Conservation (phyloP, 192 early-diverging fungal species). For the Coemansia sp. region DNA sequence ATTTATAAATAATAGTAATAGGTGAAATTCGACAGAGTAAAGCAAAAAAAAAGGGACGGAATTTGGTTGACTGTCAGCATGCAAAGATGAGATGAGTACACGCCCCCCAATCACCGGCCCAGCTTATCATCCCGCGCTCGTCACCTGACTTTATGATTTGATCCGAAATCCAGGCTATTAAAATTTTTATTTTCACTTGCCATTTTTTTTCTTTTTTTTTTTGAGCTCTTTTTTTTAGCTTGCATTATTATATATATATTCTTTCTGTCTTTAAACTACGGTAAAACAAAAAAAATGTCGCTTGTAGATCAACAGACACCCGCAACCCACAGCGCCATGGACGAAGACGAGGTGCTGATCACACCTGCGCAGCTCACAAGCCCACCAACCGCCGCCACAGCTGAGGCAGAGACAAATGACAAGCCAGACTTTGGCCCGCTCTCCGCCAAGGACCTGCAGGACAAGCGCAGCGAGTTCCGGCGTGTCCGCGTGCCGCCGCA, state of each 20-base stretch:
- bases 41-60: background rate
- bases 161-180: background rate
- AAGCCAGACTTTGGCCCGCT: slow-evolving; percentile 66
- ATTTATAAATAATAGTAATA: background rate
- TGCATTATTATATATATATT: slow-evolving; percentile 3
- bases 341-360: slow-evolving; percentile 62
- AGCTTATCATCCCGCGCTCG: background rate
- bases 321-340: slow-evolving; percentile 13
- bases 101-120: background rate
- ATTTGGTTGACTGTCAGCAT: background rate
- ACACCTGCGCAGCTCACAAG: slow-evolving; percentile 54
- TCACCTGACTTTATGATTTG: slow-evolving; percentile 6
- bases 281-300: slow-evolving; percentile 21
- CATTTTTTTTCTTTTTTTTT: background rate
- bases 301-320: slow-evolving; percentile 7
- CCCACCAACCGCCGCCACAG: slow-evolving; percentile 29
- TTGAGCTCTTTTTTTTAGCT: background rate
- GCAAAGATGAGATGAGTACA: slow-evolving; percentile 3
- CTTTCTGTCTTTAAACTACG: background rate
- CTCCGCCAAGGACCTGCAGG: slow-evolving; percentile 54
- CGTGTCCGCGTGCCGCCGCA: slow-evolving; percentile 94
- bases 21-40: background rate
- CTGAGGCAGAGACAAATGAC: slow-evolving; percentile 19
- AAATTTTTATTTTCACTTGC: background rate
- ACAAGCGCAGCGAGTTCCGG: slow-evolving; percentile 58